Evolutionary conservation across 2,329 filamentous ascomycete species (phyloP), one percentile per base, ranked within the genome.

Genomic region (Immersiporthe knoxdaviesiana): DNA sequence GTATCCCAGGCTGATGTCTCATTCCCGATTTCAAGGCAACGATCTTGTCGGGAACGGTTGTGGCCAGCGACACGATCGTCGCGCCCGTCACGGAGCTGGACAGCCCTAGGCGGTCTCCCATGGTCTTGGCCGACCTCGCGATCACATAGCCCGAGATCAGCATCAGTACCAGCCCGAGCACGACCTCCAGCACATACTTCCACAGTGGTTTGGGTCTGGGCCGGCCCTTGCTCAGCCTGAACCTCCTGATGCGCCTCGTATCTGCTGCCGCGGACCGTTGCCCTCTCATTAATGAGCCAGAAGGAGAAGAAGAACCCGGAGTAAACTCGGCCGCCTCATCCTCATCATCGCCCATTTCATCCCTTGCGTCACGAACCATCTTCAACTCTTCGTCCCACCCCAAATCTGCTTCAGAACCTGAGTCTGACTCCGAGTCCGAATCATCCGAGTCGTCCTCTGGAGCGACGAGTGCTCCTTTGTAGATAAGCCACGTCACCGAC

Each of bases 41-140:
- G n/a, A 85, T 78, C 70, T 86, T 85, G 72, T 86, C 84, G 0
- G 84, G 84, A 0, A 87, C 74, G 0, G 84, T 86, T 0, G 84
- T 87, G 3, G 83, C 84, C 68, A 86, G 77, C 0, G 84, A 80
- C 37, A 87, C 75, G 27, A 86, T 74, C 0, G 81, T 83, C 3
- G 83, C 75, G 14, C 84, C 84, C 52, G 86, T 79, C 37, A 85
- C 76, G 0, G 80, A 81, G 52, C 79, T 79, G 8, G 84, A 85
- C 1, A 85, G 75, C 12, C 76, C 72, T 14, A 85, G 76, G 18
- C 75, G 75, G 18, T 79, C 76, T 8, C 80, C 78, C 52, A 86
- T 78, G 3, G 78, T 76, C 3, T 75, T 76, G 18, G 83, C 78
- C 52, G 79, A 79, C 72, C 82, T 83, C 2, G 84, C 80, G 60